Evolutionary conservation across 108 stramenopile species (phyloP), one percentile per base, ranked within the genome.

Genomic region (Licmophora abbreviata): DNA sequence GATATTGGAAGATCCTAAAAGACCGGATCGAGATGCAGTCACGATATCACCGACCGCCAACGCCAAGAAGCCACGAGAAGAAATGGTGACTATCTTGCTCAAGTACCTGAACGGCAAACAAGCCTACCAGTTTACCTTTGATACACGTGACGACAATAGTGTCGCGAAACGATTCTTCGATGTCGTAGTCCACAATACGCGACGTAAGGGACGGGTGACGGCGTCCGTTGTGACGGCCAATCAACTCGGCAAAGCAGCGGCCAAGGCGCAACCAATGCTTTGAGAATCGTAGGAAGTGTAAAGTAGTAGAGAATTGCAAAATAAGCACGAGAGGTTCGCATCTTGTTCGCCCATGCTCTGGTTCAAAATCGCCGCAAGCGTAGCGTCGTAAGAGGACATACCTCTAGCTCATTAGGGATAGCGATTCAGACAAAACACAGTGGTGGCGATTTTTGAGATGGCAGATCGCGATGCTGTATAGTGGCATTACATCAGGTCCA

Each of bases 91-190:
- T 8, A 59, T 76, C 27, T 46, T 81, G 9, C 61, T 81, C 51
- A 71, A 59, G 45, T 54, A 80, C 53, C 28, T 31, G 10, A 63
- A 54, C 6, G 58, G 69, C 11, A 65, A 71, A 20, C 70, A 71
- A 37, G 65, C 44, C 3, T 80, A 66, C 51, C 83, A 85, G 60
- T 62, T 85, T 38, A 58, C 79, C 9, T 85, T 85, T 63, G 79
- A 85, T 55, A 68, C 63, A 24, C 21, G 38, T 14, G 43, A 63
- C 3, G 66, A 73, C 47, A 58, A 48, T 22, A 33, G 33, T 27
- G 8, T 73, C 15, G 66, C 50, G 8, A 62, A 73, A 31, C 33
- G 52, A 28, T 73, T 73, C 34, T 22, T 66, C 41, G 66, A 73
- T 59, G 31, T 50, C 11, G 23, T 70, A 31, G 35, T 8, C 48